Base-by-base conservation (phyloP, 202 grass and related monocot genomes). In the Setaria italica region DNA sequence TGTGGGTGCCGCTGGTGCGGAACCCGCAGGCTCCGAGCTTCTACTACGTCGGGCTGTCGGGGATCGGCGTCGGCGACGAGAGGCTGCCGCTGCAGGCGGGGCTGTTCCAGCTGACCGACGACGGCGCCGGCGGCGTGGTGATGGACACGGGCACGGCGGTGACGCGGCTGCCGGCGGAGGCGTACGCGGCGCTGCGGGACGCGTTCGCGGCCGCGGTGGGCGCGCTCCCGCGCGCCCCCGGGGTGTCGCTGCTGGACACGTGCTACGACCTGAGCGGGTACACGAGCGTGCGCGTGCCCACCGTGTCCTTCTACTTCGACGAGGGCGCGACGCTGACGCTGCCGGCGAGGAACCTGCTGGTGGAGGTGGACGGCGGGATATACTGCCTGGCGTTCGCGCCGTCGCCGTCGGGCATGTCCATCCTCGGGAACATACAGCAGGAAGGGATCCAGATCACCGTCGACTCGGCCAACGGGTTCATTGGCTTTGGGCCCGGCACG, bases 71-170 rank as follows among this genome's bases (percentile, higher is more conserved):
- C 46, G 93, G 89, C 0, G 93, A 92, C 39, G 75, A 60, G 30
- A 51, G 79, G 84, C 77, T 98, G 47, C 79, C 84, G 42, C 81
- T 98, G 9, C 45, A 67, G n/a, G 89, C 81, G 15, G 88, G 82
- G 13, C 76, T 94, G 63, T 98, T 98, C 92, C 86, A 78, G 86
- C 89, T 95, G 17, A 73, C 43, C 15, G 95, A 92, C 3, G 91
- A 94, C 64, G 95, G 91, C n/a, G 82, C 62, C 19, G 95, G 95
- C n/a, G 95, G 93, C 20, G 81, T 94, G 15, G 93, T 98, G 17
- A 88, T 98, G 95, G 95, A 98, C 93, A 98, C 93, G 42, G 93
- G 93, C 49, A 98, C 95, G 16, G 91, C 95, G 6, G 88, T 95
- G 25, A 94, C 93, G 20, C 80, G 93, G 17, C 90, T 95, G 6